phyloP scores from a whole-genome alignment of 495 filamentous ascomycete species.

The Penicillium bovifimosum region DNA sequence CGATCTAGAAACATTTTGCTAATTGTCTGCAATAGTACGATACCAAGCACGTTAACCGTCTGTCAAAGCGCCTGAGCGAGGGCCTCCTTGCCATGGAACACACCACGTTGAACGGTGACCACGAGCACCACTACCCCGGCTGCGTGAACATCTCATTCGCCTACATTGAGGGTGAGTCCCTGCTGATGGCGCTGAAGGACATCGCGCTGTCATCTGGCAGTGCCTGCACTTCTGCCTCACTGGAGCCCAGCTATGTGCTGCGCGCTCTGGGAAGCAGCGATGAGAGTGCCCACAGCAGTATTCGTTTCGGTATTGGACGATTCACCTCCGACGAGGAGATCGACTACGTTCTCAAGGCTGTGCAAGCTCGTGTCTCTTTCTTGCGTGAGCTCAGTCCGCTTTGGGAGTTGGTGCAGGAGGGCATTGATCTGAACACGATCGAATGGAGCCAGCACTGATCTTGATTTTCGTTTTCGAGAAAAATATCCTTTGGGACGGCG shows the following conservation, averaged over 20 bases:
- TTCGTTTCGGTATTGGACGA: constrained; percentile 93
- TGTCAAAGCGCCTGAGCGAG: constrained; percentile 77
- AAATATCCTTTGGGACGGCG: constrained; percentile 29
- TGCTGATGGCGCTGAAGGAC: constrained; percentile 97
- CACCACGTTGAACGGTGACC: constrained; percentile 84
- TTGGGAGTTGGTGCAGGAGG: constrained; percentile 98
- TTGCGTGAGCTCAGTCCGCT: constrained; percentile 91
- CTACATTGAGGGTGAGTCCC: constrained; percentile 95
- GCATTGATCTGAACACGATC: constrained; percentile 90
- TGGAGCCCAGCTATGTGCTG: constrained; percentile 94
- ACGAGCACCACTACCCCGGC: constrained; percentile 79
- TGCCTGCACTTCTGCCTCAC: constrained; percentile 92
- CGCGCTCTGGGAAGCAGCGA: constrained; percentile 91
- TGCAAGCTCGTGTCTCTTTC: constrained; percentile 82
- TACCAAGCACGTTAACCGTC: constrained; percentile 67
- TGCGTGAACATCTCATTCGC: constrained; percentile 98
- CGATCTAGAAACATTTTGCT: constrained; percentile 25
- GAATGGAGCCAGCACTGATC: constrained; percentile 80
- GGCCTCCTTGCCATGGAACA: constrained; percentile 86
- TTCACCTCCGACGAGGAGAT: constrained; percentile 95
- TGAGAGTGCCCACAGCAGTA: constrained; percentile 95
- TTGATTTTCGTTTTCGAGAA: constrained; percentile 20
- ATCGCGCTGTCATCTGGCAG: constrained; percentile 96
- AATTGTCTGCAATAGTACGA: constrained; percentile 67
- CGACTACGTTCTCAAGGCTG: constrained; percentile 95